These are phyloP conservation scores for Aspergillus quadrilineatus DNA, from an alignment of 2,329 filamentous ascomycete genomes.

Conservation along the genomic window DNA sequence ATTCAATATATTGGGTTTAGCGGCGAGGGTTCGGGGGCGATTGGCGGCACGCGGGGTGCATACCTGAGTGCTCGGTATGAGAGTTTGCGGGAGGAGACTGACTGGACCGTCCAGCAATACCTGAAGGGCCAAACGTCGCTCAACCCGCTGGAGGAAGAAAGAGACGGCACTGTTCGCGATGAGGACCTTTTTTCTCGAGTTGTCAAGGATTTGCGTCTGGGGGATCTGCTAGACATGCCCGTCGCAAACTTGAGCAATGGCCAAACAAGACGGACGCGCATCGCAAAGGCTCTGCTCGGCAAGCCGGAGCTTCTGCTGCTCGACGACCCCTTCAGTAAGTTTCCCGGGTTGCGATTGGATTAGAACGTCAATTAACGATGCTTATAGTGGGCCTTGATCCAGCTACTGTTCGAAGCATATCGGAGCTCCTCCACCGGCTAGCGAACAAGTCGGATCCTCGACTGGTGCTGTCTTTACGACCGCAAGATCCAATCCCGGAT, in stretches of 20 bases:
- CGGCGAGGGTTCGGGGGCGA: slow-evolving; percentile 60
- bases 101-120: slow-evolving; percentile 81
- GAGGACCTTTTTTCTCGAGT: slow-evolving; percentile 59
- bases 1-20: slow-evolving; percentile 92
- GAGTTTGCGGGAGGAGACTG: slow-evolving; percentile 78
- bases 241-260: slow-evolving; percentile 92
- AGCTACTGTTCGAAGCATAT: slow-evolving; percentile 70
- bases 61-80: slow-evolving; percentile 92
- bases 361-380: too few relatives aligned
- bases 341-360: too few relatives aligned
- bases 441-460: slow-evolving; percentile 67
- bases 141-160: slow-evolving; percentile 64
- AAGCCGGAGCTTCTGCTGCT: slow-evolving; percentile 78
- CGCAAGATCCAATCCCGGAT: slow-evolving; percentile 81
- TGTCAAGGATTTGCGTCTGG: slow-evolving; percentile 67
- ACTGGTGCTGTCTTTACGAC: slow-evolving; percentile 73
- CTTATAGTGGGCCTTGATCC: slow-evolving; percentile 78
- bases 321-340: slow-evolving; percentile 82
- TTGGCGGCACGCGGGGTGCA: slow-evolving; percentile 58
- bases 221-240: slow-evolving; percentile 71
- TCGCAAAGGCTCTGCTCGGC: slow-evolving; percentile 78
- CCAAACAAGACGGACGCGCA: slow-evolving; percentile 80
- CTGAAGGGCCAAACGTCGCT: slow-evolving; percentile 78
- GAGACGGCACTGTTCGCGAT: slow-evolving; percentile 53
- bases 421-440: slow-evolving; percentile 66